Evolutionary conservation across 805 yeast genomes (phyloP), one percentile per base, ranked within the genome.

Genomic region (Ogataea glucozyma): DNA sequence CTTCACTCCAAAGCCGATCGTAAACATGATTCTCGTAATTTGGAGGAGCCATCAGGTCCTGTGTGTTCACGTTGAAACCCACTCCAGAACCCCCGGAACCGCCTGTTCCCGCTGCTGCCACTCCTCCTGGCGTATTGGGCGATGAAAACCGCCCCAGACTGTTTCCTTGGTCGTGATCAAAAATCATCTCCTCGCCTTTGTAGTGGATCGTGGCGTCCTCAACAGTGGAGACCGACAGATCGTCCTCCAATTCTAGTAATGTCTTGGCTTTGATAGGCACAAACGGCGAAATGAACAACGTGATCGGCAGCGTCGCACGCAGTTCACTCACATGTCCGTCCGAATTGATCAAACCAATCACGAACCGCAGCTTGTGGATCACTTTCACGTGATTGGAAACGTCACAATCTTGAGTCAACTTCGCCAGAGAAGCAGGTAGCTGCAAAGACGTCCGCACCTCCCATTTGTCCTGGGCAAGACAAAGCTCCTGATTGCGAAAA

Each of bases 281-380:
- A 61, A 86, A 85, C 6, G 98, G 97, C 4, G 79, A 73, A 12
- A 66, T 55, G 42, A 66, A 66, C 8, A 66, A 36, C 3, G 56
- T 76, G 4, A 91, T 72, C 0, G 98, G 98, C 49, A 91, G 69
- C 0, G 97, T 84, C 0, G 97, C 97, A 23, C 98, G 72, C 38
- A 91, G 70, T 62, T 90, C 97, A 0, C 97, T 88, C 3, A 84
- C 81, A 59, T 91, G 98, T 3, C 96, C 96, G 62, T 89, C 97
- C 0, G 95, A 85, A 59, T 93, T 91, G 30, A 79, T 65, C 49
- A 93, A 71, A 1, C 88, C 84, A 44, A 93, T 79, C 8, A 78
- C 81, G 60, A 90, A 87, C 56, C 88, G 85, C 43, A 93, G 66
- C 65, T 89, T 90, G 67, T 93, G 99, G 43, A 95, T 78, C 11